Base-by-base conservation (phyloP, 78 protist genomes). In the Isochrysis galbana region DNA sequence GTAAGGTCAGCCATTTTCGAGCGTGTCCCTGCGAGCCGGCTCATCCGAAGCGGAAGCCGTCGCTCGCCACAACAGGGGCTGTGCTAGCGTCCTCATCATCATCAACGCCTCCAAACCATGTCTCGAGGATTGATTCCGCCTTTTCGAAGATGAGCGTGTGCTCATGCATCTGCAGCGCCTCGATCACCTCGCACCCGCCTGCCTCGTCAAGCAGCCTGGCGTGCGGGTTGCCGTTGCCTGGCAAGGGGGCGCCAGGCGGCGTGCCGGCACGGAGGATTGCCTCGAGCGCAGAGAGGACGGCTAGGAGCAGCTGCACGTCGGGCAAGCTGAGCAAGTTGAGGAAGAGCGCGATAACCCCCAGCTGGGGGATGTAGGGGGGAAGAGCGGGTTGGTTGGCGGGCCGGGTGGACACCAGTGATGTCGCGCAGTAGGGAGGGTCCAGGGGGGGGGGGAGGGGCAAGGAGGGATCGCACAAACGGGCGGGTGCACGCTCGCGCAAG, bases 81-180 rank as follows among this genome's bases (percentile, higher is more conserved):
- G 61, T 51, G 29, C 7, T 7, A 7, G 61, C 29, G 61, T 51
- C 61, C 61, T 51, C 61, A 7, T 51, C 61, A 14, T 51, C 61
- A 7, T 51, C 61, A 14, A 90, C 97, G 22, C 23, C 96, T 41
- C 88, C 94, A 89, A 97, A 98, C 96, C 93, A 96, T 41, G 25
- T 84, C 90, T 91, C 90, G 84, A 97, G 84, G 93, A 98, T 95
- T 72, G 91, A 80, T 54, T 48, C 32, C 41, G 98, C 97, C 87
- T 87, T 90, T 72, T 95, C 92, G 93, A 94, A 96, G 78, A 98
- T 95, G 34, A 93, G 96, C n/a, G 94, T 51, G 92, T 93, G 95
- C n/a, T 54, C 51, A 93, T 97, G 98, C 32, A 77, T 21, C 94
- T 98, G 99, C 48, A 98, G 95, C 78, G 82, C 83, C 89, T 97